Evolutionary conservation across 306 rosid genomes (phyloP).

Genomic region (Astragalus membranaceus): DNA sequence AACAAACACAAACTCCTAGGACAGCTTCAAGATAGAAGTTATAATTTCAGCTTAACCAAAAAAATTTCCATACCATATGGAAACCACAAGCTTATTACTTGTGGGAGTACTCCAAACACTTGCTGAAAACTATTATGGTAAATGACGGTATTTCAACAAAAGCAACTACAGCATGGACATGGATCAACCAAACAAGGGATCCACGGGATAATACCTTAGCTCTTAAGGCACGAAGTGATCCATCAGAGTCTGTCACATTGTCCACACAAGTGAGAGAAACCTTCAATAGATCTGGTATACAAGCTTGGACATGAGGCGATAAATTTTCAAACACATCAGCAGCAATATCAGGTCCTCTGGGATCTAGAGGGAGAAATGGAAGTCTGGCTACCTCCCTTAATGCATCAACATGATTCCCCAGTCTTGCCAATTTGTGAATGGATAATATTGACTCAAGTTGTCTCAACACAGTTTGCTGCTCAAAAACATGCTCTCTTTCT

Average conservation of each 20-base stretch:
- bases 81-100: background rate
- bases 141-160: background rate
- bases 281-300: constrained; percentile 85
- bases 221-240: constrained; percentile 89
- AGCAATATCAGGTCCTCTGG: constrained; percentile 64
- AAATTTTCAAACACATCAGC: constrained; percentile 63
- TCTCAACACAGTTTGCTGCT: constrained; percentile 82
- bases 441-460: constrained; percentile 89
- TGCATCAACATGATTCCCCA: constrained; percentile 68
- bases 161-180: background rate
- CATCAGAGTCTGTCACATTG: constrained; percentile 78
- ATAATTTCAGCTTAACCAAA: background rate
- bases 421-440: constrained; percentile 78
- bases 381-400: constrained; percentile 89
- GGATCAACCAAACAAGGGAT: background rate
- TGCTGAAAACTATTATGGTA: background rate
- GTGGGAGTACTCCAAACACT: background rate
- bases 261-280: constrained; percentile 86
- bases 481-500: constrained; percentile 79
- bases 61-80: background rate
- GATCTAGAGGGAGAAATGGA: constrained; percentile 89
- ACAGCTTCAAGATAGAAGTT: background rate
- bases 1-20: background rate
- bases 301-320: constrained; percentile 88
- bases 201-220: constrained; percentile 59